A percentile compares a stretch with the other conserved stretches of the same genome.
Conservation (phyloP, 305 asterid genomes). For the Petunia hybrid region DNA sequence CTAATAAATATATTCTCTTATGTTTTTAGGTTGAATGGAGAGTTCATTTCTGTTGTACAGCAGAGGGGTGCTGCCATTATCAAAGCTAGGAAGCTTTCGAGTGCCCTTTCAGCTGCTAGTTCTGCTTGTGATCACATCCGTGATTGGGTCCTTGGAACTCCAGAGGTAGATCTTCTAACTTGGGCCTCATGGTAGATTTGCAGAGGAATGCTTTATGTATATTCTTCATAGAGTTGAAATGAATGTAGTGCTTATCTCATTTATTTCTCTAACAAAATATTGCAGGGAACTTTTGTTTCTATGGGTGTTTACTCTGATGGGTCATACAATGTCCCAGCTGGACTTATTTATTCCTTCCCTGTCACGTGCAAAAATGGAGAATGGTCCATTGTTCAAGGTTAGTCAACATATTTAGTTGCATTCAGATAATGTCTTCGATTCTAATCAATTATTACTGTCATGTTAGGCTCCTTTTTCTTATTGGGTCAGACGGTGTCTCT, state of each 20-base stretch:
- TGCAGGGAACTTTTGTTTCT: slow-evolving; percentile 87
- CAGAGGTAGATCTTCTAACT: slow-evolving; percentile 60
- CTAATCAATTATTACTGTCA: not conserved
- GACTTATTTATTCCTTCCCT: slow-evolving; percentile 89
- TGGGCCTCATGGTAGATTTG: not conserved
- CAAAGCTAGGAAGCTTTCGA: slow-evolving; percentile 92
- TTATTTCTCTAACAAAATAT: not conserved
- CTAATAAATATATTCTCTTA: not conserved
- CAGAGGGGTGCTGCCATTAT: slow-evolving; percentile 99
- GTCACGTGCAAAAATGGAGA: slow-evolving; percentile 93
- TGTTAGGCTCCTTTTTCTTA: not conserved
- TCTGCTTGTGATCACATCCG: slow-evolving; percentile 97
- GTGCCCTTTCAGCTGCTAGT: slow-evolving; percentile 98
- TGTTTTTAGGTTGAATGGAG: slow-evolving; percentile 70
- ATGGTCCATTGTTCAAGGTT: slow-evolving; percentile 96
- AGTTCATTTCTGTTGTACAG: slow-evolving; percentile 82
- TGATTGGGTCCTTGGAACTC: slow-evolving; percentile 96
- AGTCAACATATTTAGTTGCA: slow-evolving; percentile 22
- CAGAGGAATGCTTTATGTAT: not conserved
- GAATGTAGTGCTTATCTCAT: not conserved
- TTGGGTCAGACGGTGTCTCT: not conserved
- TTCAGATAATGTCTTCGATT: not conserved
- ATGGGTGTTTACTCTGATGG: slow-evolving; percentile 99
- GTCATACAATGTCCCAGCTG: slow-evolving; percentile 86
- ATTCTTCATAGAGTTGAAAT: not conserved